Evolutionary conservation across 139 green algal species (phyloP).

Genomic region (Chlamydomonas eustigma): DNA sequence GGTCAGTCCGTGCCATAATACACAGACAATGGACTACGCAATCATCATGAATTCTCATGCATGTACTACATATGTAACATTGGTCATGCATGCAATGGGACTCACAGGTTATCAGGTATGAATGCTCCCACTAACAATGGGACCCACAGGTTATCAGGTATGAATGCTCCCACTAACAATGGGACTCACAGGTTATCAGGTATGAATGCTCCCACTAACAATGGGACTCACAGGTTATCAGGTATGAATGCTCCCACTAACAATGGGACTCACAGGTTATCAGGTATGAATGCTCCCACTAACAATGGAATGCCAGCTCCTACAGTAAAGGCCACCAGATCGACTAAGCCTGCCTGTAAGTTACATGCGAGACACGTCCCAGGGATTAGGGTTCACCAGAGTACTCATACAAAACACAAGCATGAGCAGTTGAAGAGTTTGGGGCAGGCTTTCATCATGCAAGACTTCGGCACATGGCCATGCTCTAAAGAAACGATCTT

Average conservation of each 20-base stretch:
- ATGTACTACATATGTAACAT: background rate
- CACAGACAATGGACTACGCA: too few relatives aligned
- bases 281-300: conserved; percentile 26
- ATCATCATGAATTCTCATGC: background rate
- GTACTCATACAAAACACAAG: background rate
- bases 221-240: background rate
- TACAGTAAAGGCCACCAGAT: conserved; percentile 27
- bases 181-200: background rate
- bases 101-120: background rate
- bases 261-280: background rate
- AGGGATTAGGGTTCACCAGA: background rate
- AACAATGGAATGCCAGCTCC: conserved; percentile 38
- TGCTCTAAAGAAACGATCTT: background rate
- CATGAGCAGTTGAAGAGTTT: background rate
- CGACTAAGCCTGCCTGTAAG: conserved; percentile 23
- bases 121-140: background rate
- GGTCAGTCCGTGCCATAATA: too few relatives aligned
- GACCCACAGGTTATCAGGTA: background rate
- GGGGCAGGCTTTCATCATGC: background rate
- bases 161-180: background rate
- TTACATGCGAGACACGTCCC: background rate
- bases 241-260: background rate
- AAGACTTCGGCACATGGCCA: background rate
- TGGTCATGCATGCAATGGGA: background rate
- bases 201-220: background rate